Evolutionary conservation across 2,329 filamentous ascomycete genomes (phyloP), one percentile per base, ranked within the genome.

Genomic region (Stachybotrys elegans): DNA sequence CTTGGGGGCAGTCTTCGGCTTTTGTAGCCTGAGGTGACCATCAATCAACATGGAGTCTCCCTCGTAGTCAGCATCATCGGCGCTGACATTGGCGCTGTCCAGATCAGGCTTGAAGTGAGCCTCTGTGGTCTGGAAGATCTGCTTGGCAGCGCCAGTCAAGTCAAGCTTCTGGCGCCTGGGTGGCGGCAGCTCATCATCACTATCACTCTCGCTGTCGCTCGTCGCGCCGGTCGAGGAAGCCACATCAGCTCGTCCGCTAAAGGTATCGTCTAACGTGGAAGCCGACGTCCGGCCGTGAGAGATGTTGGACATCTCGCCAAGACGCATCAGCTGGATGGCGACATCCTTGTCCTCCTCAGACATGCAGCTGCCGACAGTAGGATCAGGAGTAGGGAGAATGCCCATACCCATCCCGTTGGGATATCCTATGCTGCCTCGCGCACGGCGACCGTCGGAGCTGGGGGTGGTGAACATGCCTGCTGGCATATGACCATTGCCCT

Each of bases 301-400:
- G 58, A 94, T 86, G 62, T 95, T 95, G 45, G 90, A 93, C 55
- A 91, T 88, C 62, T 96, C 91, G 37, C 93, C 91, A 43, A 98
- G 79, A 55, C 92, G 86, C 84, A 98, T 97, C 58, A 98, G 75
- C 69, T 97, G 93, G 61, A 96, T 84, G 45, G 93, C 93, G 49
- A 97, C 93, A 67, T 98, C 93, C 60, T 84, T 84, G 55, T 84
- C 81, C 66, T 98, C 93, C 62, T 98, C 93, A 13, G 92, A 97
- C 65, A 98, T 92, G 65, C 89, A 94, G 68, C 92, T 97, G 43
- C 88, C 88, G 55, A 97, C 87, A 12, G 93, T 98, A n/a, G 92
- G 92, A 57, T 97, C 93, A 21, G 93, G 93, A 3, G 93, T 98
- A 17, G 91, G 91, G 51, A 96, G 73, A 54, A 94, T 79, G 43